Evolutionary conservation across 2,329 filamentous ascomycete genomes (phyloP).

Genomic region (Neophaeococcomyces mojaviensis): DNA sequence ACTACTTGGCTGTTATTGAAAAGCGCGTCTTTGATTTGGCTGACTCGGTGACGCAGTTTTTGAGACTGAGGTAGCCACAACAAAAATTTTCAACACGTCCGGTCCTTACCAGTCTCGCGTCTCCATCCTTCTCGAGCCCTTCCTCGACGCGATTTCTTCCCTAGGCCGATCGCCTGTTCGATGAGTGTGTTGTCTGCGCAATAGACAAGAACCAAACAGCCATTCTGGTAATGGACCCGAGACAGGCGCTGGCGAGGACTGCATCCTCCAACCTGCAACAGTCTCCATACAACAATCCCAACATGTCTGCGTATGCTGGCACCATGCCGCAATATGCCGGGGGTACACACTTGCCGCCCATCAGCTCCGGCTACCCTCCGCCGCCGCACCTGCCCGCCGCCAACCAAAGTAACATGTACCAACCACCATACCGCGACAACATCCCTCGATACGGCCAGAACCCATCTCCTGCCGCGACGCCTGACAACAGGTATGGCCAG

Average conservation of each 20-base stretch:
- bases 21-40: constrained; percentile 8
- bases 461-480: constrained; percentile 31
- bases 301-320: constrained; percentile 34
- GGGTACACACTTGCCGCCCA: constrained; percentile 39
- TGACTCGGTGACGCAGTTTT: constrained; percentile 6
- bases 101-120: constrained; percentile 1
- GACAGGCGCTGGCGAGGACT: constrained; percentile 23
- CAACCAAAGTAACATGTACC: constrained; percentile 20
- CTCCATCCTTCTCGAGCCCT: constrained; percentile 2
- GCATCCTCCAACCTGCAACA: constrained; percentile 39
- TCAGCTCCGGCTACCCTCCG: constrained; percentile 33
- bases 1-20: background rate
- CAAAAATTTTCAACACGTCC: constrained; percentile 10
- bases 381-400: constrained; percentile 33
- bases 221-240: constrained; percentile 23
- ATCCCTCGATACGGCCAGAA: constrained; percentile 30
- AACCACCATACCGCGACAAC: constrained; percentile 21
- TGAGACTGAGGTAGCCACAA: background rate
- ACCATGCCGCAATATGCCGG: constrained; percentile 36
- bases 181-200: constrained; percentile 18
- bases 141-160: constrained; percentile 3
- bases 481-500: constrained; percentile 20
- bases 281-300: constrained; percentile 27
- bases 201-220: constrained; percentile 13
- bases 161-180: constrained; percentile 5